These are phyloP conservation scores for Stentor coeruleus DNA, from an alignment of 73 alveolate genomes.

Conservation along the genomic window DNA sequence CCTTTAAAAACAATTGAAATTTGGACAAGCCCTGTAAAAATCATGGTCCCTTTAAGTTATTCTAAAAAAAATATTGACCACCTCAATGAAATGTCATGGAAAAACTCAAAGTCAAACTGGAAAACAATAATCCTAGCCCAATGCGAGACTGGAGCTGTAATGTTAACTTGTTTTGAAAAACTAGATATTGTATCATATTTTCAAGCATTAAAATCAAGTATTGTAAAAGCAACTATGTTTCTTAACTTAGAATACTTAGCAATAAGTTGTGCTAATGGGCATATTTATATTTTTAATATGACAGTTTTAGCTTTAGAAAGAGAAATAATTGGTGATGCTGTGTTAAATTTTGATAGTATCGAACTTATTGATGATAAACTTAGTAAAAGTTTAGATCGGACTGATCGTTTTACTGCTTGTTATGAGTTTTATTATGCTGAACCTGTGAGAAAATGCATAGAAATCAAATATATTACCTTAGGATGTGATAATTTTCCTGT, in stretches of 20 bases:
- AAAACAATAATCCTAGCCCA: background rate
- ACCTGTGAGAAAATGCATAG: no score
- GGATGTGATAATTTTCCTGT: no score
- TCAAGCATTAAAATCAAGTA: conserved; percentile 1
- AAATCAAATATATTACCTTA: no score
- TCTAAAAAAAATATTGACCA: background rate
- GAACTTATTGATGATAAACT: no score
- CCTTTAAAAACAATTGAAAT: background rate
- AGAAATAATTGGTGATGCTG: background rate
- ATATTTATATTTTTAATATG: conserved; percentile 19
- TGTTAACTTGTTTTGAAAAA: background rate
- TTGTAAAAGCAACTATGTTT: background rate
- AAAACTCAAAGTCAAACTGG: background rate
- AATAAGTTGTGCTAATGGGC: background rate
- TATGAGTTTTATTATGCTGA: no score
- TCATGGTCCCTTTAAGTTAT: background rate
- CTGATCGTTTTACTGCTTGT: no score
- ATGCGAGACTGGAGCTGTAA: background rate
- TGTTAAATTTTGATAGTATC: no score
- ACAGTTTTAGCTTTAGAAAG: background rate
- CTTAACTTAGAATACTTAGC: background rate
- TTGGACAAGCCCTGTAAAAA: background rate
- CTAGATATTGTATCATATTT: background rate
- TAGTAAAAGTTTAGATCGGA: no score
- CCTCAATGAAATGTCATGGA: background rate